phyloP scores from a whole-genome alignment of 2,329 filamentous ascomycete species.

The Blumeria hordei region DNA sequence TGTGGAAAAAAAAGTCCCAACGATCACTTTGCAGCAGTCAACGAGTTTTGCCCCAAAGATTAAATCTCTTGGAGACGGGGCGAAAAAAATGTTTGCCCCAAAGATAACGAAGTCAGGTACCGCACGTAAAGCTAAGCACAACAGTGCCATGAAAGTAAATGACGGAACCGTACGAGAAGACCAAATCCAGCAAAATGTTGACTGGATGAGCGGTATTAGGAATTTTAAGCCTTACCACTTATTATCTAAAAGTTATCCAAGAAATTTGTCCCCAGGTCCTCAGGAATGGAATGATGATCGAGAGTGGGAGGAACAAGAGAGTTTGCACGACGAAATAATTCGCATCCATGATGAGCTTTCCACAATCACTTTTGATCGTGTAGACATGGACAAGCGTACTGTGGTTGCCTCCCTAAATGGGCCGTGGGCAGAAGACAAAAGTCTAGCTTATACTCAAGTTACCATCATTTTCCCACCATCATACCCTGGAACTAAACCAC shows the following conservation, averaged over 20 bases:
- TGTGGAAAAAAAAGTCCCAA: constrained; percentile 32
- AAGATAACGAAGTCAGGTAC: constrained; percentile 8
- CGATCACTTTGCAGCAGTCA: constrained; percentile 35
- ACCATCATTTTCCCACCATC: constrained; percentile 32
- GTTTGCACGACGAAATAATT: constrained; percentile 38
- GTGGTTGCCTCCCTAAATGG: constrained; percentile 37
- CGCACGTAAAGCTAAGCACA: background rate
- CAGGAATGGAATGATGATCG: constrained; percentile 13
- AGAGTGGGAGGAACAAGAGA: constrained; percentile 33
- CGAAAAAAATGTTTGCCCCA: constrained; percentile 7
- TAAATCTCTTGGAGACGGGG: constrained; percentile 12
- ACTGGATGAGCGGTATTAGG: constrained; percentile 45
- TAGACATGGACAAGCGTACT: constrained; percentile 35
- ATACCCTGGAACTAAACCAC: constrained; percentile 32
- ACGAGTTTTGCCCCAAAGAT: constrained; percentile 24
- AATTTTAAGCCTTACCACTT: constrained; percentile 21
- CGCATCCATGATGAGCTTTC: constrained; percentile 36
- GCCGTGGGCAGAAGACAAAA: constrained; percentile 33
- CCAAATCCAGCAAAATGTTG: constrained; percentile 30
- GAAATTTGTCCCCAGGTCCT: constrained; percentile 13
- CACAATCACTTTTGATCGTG: constrained; percentile 38
- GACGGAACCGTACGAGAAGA: constrained; percentile 14
- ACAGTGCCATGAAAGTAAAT: constrained; percentile 14
- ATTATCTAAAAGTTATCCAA: constrained; percentile 7
- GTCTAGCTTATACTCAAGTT: constrained; percentile 36